Base-by-base conservation (phyloP, 176 grass and related monocot genomes). In the Cocos nucifera region DNA sequence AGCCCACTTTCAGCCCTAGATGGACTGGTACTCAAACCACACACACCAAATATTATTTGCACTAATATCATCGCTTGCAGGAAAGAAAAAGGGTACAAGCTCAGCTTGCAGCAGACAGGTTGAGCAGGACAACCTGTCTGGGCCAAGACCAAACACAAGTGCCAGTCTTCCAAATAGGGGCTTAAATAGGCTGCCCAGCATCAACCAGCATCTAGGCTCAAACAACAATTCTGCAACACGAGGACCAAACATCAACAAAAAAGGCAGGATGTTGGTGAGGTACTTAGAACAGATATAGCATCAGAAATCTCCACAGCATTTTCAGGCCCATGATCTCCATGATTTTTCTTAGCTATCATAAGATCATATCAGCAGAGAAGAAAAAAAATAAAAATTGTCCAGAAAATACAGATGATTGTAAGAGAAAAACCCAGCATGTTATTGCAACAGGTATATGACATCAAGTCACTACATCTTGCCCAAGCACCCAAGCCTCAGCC, bases 61-160 rank as follows among this genome's bases (percentile, higher is more conserved):
- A 44, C 3, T 14, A 44, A 53, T 21, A 19, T 74, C 81, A 51
- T 29, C 32, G 58, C 71, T 82, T 60, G 39, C 83, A 90, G 86
- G 86, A 96, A 69, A 96, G 57, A 58, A 90, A 87, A 80, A 90
- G 87, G 60, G 73, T 96, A 72, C 80, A 90, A 61, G 65, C 72
- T 66, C 83, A 75, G 54, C 49, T 82, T 50, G 77, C 73, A 55
- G 86, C 74, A n/a, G n/a, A n/a, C 49, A 63, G n/a, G n/a, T n/a
- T n/a, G n/a, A 68, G 19, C 75, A 80, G 73, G 82, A 79, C 15
- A 75, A 61, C 80, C 2, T 14, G 10, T 79, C 78, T 72, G 69
- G 72, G 54, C 81, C 74, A 65, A 80, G 80, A 25, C 78, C 75
- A 5, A 90, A 80, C 55, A 80, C 80, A 79, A 85, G 86, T 72